Evolutionary conservation across 2,329 filamentous ascomycete species (phyloP).

Genomic region (Penicillium freii): DNA sequence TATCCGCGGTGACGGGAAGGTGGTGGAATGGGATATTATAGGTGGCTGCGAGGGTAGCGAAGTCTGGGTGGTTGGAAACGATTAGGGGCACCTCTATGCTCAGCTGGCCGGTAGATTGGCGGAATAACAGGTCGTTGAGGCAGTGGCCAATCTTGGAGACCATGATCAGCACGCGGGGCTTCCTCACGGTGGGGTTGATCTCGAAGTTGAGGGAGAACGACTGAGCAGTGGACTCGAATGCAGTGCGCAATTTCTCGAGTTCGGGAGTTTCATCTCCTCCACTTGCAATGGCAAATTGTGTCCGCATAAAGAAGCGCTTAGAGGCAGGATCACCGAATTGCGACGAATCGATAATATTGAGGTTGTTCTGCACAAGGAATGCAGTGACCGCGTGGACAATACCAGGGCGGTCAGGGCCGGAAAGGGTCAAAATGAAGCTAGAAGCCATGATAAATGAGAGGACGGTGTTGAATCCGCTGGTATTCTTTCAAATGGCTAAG

Average conservation of each 20-base stretch:
- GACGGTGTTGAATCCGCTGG: conserved; percentile 28
- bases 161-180: conserved; percentile 80
- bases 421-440: conserved; percentile 74
- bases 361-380: conserved; percentile 67
- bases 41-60: conserved; percentile 63
- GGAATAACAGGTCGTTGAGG: conserved; percentile 79
- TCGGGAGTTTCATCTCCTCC: conserved; percentile 19
- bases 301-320: conserved; percentile 82
- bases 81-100: conserved; percentile 73
- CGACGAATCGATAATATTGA: conserved; percentile 82
- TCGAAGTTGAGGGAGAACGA: conserved; percentile 70
- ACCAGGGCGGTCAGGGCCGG: conserved; percentile 79
- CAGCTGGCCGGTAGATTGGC: conserved; percentile 70
- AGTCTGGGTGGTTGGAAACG: conserved; percentile 79
- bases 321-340: conserved; percentile 76
- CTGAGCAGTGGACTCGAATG: conserved; percentile 61
- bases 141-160: conserved; percentile 87
- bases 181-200: conserved; percentile 65
- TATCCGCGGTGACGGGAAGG: conserved; percentile 74
- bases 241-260: conserved; percentile 53
- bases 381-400: conserved; percentile 83
- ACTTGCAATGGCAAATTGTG: conserved; percentile 66
- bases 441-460: conserved; percentile 35
- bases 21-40: conserved; percentile 80
- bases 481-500: neutral